Evolutionary conservation across 1,284 basidiomycete genomes (phyloP).

Genomic region (Apiotrichum brassicae): DNA sequence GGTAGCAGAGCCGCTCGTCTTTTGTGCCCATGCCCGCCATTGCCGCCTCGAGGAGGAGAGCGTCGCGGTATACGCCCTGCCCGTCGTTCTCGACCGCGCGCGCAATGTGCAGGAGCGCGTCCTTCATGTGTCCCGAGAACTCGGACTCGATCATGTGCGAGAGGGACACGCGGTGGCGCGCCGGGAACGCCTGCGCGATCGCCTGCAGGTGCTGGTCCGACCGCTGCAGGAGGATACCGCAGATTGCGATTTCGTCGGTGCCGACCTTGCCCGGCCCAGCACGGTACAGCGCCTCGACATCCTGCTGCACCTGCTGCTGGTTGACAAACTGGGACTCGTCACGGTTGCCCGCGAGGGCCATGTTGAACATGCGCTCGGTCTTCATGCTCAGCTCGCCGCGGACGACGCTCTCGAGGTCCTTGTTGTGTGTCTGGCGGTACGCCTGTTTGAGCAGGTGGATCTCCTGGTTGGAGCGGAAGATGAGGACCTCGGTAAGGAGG

Average conservation of each 20-base stretch:
- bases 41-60: conserved; percentile 36
- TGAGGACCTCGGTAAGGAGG: conserved; percentile 44
- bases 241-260: conserved; percentile 48
- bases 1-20: conserved; percentile 46
- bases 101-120: conserved; percentile 40
- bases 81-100: conserved; percentile 40
- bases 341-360: conserved; percentile 42
- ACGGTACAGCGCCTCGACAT: conserved; percentile 42
- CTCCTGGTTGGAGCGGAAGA: conserved; percentile 45
- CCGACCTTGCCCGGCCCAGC: conserved; percentile 45
- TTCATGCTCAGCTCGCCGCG: conserved; percentile 47
- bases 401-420: conserved; percentile 38
- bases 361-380: conserved; percentile 46
- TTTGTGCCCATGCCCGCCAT: conserved; percentile 47
- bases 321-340: conserved; percentile 45
- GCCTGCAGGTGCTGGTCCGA: conserved; percentile 44
- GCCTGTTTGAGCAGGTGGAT: conserved; percentile 46
- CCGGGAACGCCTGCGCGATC: conserved; percentile 40
- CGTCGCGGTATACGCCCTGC: conserved; percentile 42
- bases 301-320: conserved; percentile 42
- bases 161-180: conserved; percentile 31
- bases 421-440: conserved; percentile 39
- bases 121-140: conserved; percentile 48
- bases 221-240: conserved; percentile 43
- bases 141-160: conserved; percentile 42